These are phyloP conservation scores for Thraustotheca clavata DNA, from an alignment of 352 stramenopile species.

Conservation along the genomic window DNA sequence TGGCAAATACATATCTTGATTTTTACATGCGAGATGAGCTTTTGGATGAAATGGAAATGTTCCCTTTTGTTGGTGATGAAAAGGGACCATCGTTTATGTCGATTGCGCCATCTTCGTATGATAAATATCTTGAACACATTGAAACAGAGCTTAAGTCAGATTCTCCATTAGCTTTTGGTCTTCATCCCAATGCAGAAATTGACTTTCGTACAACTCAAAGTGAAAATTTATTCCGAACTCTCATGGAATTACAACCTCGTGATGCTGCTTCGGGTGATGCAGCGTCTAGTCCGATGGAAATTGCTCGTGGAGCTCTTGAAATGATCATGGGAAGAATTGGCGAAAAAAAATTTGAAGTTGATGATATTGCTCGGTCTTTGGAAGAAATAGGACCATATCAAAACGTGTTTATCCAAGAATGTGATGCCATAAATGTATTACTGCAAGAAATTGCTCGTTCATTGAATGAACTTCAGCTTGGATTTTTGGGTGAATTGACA, in stretches of 20 bases:
- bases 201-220: constrained; percentile 96
- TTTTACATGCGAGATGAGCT: constrained; percentile 98
- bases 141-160: constrained; percentile 94
- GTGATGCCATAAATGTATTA: constrained; percentile 95
- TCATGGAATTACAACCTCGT: constrained; percentile 94
- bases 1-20: constrained; percentile 96
- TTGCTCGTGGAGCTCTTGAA: constrained; percentile 84
- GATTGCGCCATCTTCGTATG: constrained; percentile 92
- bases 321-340: constrained; percentile 93
- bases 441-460: constrained; percentile 93
- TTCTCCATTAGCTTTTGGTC: constrained; percentile 94
- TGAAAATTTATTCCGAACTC: constrained; percentile 91
- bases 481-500: constrained; percentile 95
- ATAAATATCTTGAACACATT: constrained; percentile 97
- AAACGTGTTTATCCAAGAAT: constrained; percentile 98
- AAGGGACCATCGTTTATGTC: constrained; percentile 94
- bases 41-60: constrained; percentile 97
- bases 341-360: constrained; percentile 97
- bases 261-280: constrained; percentile 82
- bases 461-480: constrained; percentile 94
- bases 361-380: constrained; percentile 90
- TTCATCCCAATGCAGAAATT: constrained; percentile 98
- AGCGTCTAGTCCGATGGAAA: constrained; percentile 86
- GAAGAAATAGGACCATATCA: constrained; percentile 94
- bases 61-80: constrained; percentile 95